These are phyloP conservation scores for Aspergillus heteromorphus DNA, from an alignment of 495 filamentous ascomycete species.

Conservation along the genomic window DNA sequence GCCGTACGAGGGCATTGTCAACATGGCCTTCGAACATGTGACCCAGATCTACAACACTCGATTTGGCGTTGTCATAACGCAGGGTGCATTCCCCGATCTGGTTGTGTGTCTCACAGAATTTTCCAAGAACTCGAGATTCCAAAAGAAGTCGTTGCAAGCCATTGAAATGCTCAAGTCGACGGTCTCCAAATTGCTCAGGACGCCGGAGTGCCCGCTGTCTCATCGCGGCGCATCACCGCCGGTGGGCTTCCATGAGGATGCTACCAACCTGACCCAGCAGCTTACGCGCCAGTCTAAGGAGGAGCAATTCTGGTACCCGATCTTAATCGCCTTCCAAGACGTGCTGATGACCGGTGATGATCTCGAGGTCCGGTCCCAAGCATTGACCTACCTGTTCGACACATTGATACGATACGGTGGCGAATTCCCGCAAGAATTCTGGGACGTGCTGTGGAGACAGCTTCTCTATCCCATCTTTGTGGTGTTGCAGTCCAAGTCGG, in stretches of 20 bases:
- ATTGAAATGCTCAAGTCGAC: conserved; percentile 92
- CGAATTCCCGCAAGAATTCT: conserved; percentile 89
- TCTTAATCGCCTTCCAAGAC: conserved; percentile 97
- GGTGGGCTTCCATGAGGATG: conserved; percentile 37
- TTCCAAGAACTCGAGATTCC: conserved; percentile 95
- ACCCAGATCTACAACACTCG: conserved; percentile 97
- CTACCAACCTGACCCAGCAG: conserved; percentile 44
- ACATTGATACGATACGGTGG: conserved; percentile 84
- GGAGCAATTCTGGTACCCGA: conserved; percentile 97
- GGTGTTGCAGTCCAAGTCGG: conserved; percentile 89
- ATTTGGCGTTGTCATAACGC: conserved; percentile 91
- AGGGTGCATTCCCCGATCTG: conserved; percentile 94
- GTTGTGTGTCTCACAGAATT: conserved; percentile 96
- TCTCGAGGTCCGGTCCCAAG: conserved; percentile 86
- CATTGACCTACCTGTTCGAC: conserved; percentile 93
- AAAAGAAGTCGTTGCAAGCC: conserved; percentile 94
- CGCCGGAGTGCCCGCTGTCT: conserved; percentile 90
- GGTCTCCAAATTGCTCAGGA: conserved; percentile 88
- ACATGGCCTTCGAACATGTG: conserved; percentile 93
- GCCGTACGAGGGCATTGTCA: conserved; percentile 91
- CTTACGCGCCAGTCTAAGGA: conserved; percentile 65
- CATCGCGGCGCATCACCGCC: conserved; percentile 42
- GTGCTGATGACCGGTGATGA: conserved; percentile 99
- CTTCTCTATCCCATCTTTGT: conserved; percentile 97
- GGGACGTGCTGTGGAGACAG: conserved; percentile 97